Conservation (phyloP, 805 yeast species). For the Kazachstania taianensis region DNA sequence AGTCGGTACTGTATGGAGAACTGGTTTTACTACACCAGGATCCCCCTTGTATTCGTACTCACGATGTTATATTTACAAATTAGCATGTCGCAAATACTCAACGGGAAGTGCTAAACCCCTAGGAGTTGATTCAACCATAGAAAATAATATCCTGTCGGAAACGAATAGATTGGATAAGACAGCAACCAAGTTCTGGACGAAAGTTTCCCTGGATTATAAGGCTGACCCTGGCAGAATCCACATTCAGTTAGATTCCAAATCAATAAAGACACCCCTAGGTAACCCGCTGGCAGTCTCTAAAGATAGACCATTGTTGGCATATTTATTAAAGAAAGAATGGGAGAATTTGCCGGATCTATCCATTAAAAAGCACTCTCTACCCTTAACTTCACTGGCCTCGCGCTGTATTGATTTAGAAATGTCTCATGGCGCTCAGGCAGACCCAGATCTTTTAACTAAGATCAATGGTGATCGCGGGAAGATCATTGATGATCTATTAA, state of each 20-base stretch:
- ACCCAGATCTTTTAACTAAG: slow-evolving; percentile 45
- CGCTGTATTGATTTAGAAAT: slow-evolving; percentile 69
- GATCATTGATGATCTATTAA: slow-evolving; percentile 51
- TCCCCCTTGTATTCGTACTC: too few relatives aligned
- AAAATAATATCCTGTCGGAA: slow-evolving; percentile 46
- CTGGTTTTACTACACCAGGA: too few relatives aligned
- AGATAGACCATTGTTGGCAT: slow-evolving; percentile 52
- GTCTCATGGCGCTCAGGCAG: slow-evolving; percentile 28
- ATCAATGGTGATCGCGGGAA: slow-evolving; percentile 48
- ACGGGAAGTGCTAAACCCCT: slow-evolving; percentile 10
- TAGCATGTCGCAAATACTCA: too few relatives aligned
- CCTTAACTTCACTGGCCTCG: slow-evolving; percentile 78
- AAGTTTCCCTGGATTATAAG: slow-evolving; percentile 36
- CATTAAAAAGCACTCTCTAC: slow-evolving; percentile 61
- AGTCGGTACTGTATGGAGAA: too few relatives aligned
- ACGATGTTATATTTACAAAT: too few relatives aligned
- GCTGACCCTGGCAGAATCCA: slow-evolving; percentile 31
- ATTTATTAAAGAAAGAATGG: slow-evolving; percentile 84
- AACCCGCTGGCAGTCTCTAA: slow-evolving; percentile 55
- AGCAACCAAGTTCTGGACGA: slow-evolving; percentile 70
- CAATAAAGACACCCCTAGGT: slow-evolving; percentile 80
- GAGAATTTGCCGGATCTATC: slow-evolving; percentile 51
- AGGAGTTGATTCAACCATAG: slow-evolving; percentile 33
- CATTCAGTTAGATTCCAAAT: slow-evolving; percentile 61
- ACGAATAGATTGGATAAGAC: slow-evolving; percentile 65